Percentiles rank a stretch among this genome's conserved stretches.
Evolutionary conservation across 2,329 filamentous ascomycete genomes (phyloP).

Genomic region (Colletotrichum musicola): DNA sequence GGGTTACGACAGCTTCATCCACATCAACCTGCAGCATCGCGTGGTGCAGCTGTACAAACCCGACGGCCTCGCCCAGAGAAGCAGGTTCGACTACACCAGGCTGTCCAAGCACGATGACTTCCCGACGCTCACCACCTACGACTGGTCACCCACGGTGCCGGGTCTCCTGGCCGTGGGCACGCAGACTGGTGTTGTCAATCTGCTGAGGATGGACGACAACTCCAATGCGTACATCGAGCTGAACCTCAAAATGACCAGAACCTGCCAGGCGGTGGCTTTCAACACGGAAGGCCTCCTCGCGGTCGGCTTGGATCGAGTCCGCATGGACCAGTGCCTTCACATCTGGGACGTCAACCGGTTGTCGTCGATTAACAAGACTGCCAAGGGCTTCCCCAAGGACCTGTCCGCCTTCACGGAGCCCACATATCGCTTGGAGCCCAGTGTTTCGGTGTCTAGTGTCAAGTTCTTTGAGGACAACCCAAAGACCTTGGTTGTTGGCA

Average conservation of each 20-base stretch:
- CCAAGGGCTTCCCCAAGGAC: slow-evolving; percentile 63
- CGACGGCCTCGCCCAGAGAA: slow-evolving; percentile 68
- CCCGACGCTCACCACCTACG: slow-evolving; percentile 73
- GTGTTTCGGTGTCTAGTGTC: slow-evolving; percentile 83
- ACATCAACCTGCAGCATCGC: slow-evolving; percentile 74
- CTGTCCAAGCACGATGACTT: slow-evolving; percentile 72
- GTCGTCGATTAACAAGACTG: slow-evolving; percentile 60
- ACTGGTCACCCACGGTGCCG: slow-evolving; percentile 73
- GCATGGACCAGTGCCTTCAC: slow-evolving; percentile 85
- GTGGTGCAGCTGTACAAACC: slow-evolving; percentile 74
- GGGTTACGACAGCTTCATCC: slow-evolving; percentile 70
- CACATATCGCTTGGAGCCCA: slow-evolving; percentile 70
- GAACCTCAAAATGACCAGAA: slow-evolving; percentile 79
- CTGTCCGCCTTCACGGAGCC: slow-evolving; percentile 67
- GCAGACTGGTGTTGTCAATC: slow-evolving; percentile 78
- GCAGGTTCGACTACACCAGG: slow-evolving; percentile 69
- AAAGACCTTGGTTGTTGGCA: slow-evolving; percentile 79
- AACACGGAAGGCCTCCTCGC: slow-evolving; percentile 79
- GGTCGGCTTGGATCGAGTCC: slow-evolving; percentile 82
- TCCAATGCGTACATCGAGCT: slow-evolving; percentile 75
- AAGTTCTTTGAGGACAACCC: slow-evolving; percentile 85
- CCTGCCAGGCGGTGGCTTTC: slow-evolving; percentile 86
- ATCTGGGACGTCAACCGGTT: slow-evolving; percentile 82
- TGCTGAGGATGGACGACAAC: slow-evolving; percentile 79
- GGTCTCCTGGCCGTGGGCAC: slow-evolving; percentile 82